phyloP scores from a whole-genome alignment of 805 yeast species.

The Starmerella tilneyi region DNA sequence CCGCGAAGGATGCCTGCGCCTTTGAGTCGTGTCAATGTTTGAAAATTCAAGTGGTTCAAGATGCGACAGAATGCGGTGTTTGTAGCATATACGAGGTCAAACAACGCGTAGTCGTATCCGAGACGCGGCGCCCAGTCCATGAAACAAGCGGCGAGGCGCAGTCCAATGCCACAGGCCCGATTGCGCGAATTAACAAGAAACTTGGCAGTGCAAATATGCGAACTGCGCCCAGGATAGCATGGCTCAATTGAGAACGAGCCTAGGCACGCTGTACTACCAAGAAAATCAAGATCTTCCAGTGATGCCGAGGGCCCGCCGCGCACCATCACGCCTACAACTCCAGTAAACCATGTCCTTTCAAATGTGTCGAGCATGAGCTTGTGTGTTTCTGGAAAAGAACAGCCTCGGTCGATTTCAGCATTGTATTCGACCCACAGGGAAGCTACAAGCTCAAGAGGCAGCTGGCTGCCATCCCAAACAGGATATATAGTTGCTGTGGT shows the following conservation, averaged over 20 bases:
- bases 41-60: slow-evolving; percentile 66
- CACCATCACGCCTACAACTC: slow-evolving; percentile 49
- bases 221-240: slow-evolving; percentile 82
- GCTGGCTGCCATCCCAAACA: slow-evolving; percentile 49
- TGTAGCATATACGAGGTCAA: slow-evolving; percentile 80
- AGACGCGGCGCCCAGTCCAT: slow-evolving; percentile 83
- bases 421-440: slow-evolving; percentile 87
- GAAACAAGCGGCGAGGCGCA: slow-evolving; percentile 71
- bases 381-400: slow-evolving; percentile 77
- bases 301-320: slow-evolving; percentile 5
- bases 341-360: slow-evolving; percentile 77
- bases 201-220: slow-evolving; percentile 85
- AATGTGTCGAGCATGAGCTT: slow-evolving; percentile 66
- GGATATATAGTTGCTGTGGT: slow-evolving; percentile 93
- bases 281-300: slow-evolving; percentile 37
- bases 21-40: slow-evolving; percentile 65
- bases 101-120: slow-evolving; percentile 75
- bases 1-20: slow-evolving; percentile 86
- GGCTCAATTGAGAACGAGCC: slow-evolving; percentile 82
- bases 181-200: slow-evolving; percentile 88
- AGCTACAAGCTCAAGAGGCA: slow-evolving; percentile 69
- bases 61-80: slow-evolving; percentile 74
- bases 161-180: slow-evolving; percentile 84
- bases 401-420: slow-evolving; percentile 83
- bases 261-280: slow-evolving; percentile 87